Evolutionary conservation across 164 flowering plant species (phyloP).

Genomic region (Chimonanthus praecox): DNA sequence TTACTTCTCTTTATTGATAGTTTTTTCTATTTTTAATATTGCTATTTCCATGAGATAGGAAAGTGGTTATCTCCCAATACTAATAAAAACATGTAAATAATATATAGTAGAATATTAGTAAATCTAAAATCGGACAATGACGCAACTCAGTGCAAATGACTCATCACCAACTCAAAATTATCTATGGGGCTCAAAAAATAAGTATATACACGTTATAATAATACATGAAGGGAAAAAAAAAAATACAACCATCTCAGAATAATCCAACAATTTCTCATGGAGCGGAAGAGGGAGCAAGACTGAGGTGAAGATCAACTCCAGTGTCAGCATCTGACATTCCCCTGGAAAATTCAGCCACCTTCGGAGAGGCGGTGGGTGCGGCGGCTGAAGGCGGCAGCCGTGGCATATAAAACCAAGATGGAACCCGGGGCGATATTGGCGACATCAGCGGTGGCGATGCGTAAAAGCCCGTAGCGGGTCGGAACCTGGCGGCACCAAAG

Average conservation of each 20-base stretch:
- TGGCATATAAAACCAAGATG: conserved; percentile 20
- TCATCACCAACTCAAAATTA: too few relatives aligned
- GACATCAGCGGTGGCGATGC: conserved; percentile 17
- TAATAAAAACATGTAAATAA: too few relatives aligned
- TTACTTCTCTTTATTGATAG: too few relatives aligned
- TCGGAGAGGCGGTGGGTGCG: not conserved
- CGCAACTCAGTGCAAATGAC: too few relatives aligned
- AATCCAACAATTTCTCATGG: conserved; percentile 6
- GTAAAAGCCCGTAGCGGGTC: conserved; percentile 11
- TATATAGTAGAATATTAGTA: too few relatives aligned
- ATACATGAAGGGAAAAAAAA: not conserved
- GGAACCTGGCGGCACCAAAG: conserved; percentile 16
- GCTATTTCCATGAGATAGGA: too few relatives aligned
- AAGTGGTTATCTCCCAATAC: too few relatives aligned
- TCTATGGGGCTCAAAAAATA: too few relatives aligned
- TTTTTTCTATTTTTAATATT: too few relatives aligned
- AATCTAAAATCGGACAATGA: too few relatives aligned
- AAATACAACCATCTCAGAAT: not conserved
- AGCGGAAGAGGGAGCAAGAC: conserved; percentile 24
- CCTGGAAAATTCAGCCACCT: conserved; percentile 8
- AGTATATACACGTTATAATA: too few relatives aligned
- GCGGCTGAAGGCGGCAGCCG: conserved; percentile 9
- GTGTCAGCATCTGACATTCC: conserved; percentile 17
- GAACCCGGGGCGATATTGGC: conserved; percentile 14
- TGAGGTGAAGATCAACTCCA: conserved; percentile 41